phyloP scores from a whole-genome alignment of 768 basidiomycete species.

The Leccinum olivaceopallidum region DNA sequence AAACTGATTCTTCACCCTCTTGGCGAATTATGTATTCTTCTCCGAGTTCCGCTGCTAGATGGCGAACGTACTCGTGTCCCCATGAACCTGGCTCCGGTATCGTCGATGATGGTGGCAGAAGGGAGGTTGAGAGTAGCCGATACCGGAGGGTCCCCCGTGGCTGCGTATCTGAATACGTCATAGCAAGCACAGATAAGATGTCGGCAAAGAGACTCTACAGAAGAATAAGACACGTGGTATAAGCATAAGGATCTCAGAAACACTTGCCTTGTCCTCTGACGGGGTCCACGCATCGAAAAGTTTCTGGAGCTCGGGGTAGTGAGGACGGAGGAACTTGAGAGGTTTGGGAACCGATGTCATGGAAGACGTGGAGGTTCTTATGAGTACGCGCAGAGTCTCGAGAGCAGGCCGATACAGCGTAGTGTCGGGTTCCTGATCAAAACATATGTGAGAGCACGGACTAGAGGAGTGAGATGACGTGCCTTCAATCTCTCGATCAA shows the following conservation, averaged over 20 bases:
- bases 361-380: slow-evolving; percentile 94
- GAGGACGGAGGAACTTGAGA: slow-evolving; percentile 94
- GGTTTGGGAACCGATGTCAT: slow-evolving; percentile 99
- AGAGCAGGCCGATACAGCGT: slow-evolving; percentile 86
- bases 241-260: neutral
- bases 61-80: slow-evolving; percentile 99
- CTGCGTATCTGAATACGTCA: slow-evolving; percentile 99
- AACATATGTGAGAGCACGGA: slow-evolving; percentile 17
- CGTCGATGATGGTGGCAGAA: slow-evolving; percentile 62
- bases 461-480: slow-evolving; percentile 19
- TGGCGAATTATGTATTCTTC: slow-evolving; percentile 85
- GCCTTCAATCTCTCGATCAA: slow-evolving; percentile 92
- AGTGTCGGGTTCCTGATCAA: slow-evolving; percentile 78
- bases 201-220: slow-evolving; percentile 89
- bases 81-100: slow-evolving; percentile 91
- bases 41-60: slow-evolving; percentile 93
- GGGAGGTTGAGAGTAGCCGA: slow-evolving; percentile 77
- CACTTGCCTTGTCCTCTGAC: slow-evolving; percentile 65
- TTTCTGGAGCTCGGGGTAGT: slow-evolving; percentile 83
- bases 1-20: slow-evolving; percentile 43
- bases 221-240: slow-evolving; percentile 1
- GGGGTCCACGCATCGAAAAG: slow-evolving; percentile 80
- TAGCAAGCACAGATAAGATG: slow-evolving; percentile 96
- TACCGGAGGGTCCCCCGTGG: slow-evolving; percentile 95
- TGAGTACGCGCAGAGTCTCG: slow-evolving; percentile 90